Percentiles rank a stretch among this genome's conserved stretches.
These are phyloP conservation scores for Psophocarpus tetragonolobus DNA, from an alignment of 306 rosid species.

Conservation along the genomic window DNA sequence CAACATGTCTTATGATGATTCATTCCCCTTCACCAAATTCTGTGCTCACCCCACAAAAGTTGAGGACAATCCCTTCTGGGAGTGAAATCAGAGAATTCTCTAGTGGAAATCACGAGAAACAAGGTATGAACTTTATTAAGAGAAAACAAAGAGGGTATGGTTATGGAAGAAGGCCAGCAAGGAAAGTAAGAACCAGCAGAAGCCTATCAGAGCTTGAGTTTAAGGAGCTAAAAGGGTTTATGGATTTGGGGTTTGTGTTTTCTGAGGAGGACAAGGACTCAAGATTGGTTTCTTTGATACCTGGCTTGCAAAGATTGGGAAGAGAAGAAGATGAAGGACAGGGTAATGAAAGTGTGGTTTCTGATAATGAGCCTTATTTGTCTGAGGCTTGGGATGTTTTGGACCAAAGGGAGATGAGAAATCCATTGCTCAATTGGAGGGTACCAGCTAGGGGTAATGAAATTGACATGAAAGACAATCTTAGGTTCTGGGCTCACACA, in stretches of 20 bases:
- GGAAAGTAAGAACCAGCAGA: conserved; percentile 25
- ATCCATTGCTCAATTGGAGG: conserved; percentile 57
- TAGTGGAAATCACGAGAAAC: neutral
- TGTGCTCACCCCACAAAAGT: conserved; percentile 39
- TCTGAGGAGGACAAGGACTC: conserved; percentile 66
- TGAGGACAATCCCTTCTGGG: conserved; percentile 53
- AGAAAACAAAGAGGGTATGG: neutral
- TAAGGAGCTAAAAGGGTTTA: conserved; percentile 77
- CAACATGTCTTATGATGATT: conserved; percentile 27
- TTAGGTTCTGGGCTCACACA: conserved; percentile 68
- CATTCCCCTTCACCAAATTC: conserved; percentile 44
- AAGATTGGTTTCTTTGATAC: conserved; percentile 62
- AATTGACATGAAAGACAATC: conserved; percentile 63
- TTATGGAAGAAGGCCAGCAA: conserved; percentile 25
- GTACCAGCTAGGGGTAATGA: conserved; percentile 49
- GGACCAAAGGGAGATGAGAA: conserved; percentile 38
- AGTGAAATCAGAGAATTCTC: conserved; percentile 44
- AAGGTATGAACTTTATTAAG: neutral
- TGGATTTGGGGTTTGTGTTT: conserved; percentile 91
- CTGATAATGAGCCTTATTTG: conserved; percentile 57
- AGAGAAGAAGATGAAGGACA: conserved; percentile 29
- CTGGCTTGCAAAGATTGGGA: conserved; percentile 68
- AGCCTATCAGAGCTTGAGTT: conserved; percentile 77
- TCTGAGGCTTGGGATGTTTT: conserved; percentile 80
- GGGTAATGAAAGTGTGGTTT: conserved; percentile 31